Evolutionary conservation across 768 basidiomycete genomes (phyloP).

Genomic region (Mycena belliarum): DNA sequence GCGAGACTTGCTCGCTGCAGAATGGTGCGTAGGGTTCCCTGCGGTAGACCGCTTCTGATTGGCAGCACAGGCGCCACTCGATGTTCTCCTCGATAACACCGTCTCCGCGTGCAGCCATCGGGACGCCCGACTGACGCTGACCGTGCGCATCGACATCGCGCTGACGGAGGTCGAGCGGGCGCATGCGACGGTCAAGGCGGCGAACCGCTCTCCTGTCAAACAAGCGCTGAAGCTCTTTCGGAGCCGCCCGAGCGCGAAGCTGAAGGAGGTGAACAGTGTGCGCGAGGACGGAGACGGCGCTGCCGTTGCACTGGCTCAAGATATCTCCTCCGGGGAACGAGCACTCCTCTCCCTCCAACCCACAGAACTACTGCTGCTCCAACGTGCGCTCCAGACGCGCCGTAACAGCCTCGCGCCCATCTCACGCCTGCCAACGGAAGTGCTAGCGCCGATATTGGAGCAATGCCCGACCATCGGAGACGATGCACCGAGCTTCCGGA

Average conservation of each 20-base stretch:
- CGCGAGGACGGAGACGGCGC: neutral
- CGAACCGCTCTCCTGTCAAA: neutral
- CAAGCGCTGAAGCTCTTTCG: constrained; percentile 9
- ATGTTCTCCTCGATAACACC: neutral
- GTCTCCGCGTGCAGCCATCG: constrained; percentile 2
- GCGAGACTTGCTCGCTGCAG: too few species aligned
- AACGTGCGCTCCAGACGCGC: constrained; percentile 1
- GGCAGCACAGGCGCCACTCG: neutral
- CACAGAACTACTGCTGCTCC: constrained; percentile 3
- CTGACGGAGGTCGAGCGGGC: constrained; percentile 2
- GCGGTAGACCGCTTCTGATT: neutral
- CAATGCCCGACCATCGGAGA: neutral
- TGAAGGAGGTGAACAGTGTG: neutral
- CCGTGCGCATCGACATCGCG: neutral
- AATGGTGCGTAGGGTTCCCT: neutral
- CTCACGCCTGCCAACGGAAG: constrained; percentile 5
- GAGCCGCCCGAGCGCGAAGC: neutral
- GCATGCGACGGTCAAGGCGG: neutral
- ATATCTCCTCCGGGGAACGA: neutral
- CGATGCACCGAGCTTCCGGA: constrained; percentile 2
- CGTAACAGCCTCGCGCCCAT: constrained; percentile 11
- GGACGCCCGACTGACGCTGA: neutral
- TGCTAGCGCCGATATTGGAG: constrained; percentile 10
- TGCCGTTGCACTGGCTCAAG: neutral
- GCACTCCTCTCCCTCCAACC: neutral